Base-by-base conservation (phyloP, 2,329 filamentous ascomycete genomes). In the Endothia cerciana region DNA sequence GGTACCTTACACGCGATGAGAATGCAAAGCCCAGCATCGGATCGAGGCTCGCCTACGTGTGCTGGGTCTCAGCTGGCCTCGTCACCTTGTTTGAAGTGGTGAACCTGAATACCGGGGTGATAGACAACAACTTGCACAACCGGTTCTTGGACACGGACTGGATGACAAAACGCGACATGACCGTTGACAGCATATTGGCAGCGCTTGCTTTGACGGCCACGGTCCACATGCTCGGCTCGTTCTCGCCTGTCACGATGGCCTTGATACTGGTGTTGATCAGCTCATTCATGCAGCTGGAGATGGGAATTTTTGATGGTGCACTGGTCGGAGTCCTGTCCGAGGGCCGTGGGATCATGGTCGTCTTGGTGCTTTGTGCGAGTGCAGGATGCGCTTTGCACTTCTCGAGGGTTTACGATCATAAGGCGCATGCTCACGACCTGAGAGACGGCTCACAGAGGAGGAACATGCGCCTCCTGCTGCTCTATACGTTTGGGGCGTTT, bases 31-130 rank as follows among this genome's bases (percentile, higher is more conserved):
- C 55, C 30, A 58, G 13, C 13, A 36, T 25, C n/a, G 55, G 55
- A 17, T 58, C 55, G 36, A 25, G 33, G n/a, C 55, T 58, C 11
- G 19, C 55, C 6, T 58, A 58, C n/a, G n/a, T 58, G 5, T 58
- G n/a, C 55, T 58, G 55, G 55, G 22, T 8, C n/a, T 13, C 55
- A 1, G 55, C 55, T 25, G 55, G 19, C 7, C 19, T 58, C 55
- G 41, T 58, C 22, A 13, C n/a, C n/a, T 17, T 58, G 3, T 41
- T 17, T n/a, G 38, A 51, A 17, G 25, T 51, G 6, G 25, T 51
- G 22, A 51, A 28, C 17, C 25, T 51, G 22, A 17, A 38, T 4
- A 38, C 33, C 30, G 22, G 55, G 15, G 36, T 30, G 55, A 30
- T 19, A 19, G 55, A 40, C 17, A 25, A 41, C 10, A 40, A 58